Evolutionary conservation across 345 rosid genomes (phyloP).

Genomic region (Abelmoschus esculentus): DNA sequence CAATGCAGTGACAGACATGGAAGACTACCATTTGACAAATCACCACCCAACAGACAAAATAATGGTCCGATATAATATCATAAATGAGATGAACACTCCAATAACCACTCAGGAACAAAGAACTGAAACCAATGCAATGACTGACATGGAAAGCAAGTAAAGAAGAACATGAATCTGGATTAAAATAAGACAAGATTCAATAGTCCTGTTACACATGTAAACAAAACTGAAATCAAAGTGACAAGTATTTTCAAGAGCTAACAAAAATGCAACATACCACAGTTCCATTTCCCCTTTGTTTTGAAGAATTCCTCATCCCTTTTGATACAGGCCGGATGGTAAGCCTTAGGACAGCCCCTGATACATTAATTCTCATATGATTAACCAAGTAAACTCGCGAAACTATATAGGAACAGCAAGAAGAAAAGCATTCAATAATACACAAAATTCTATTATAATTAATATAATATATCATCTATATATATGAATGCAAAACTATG

Average conservation of each 20-base stretch:
- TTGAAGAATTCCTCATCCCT: conserved; percentile 80
- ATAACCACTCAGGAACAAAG: not conserved
- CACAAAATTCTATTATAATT: no score
- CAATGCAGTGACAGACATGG: no score
- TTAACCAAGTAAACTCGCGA: conserved; percentile 9
- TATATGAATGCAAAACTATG: no score
- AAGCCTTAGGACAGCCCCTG: conserved; percentile 99
- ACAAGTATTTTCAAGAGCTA: not conserved
- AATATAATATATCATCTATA: no score
- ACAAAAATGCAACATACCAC: conserved; percentile 48
- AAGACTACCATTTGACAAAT: not conserved
- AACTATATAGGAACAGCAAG: no score
- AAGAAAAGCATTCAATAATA: no score
- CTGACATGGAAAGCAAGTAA: not conserved
- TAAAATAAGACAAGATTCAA: not conserved
- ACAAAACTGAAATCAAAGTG: not conserved
- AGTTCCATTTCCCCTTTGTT: conserved; percentile 87
- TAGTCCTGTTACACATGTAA: not conserved
- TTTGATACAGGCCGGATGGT: conserved; percentile 91
- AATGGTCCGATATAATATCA: not conserved
- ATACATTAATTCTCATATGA: conserved; percentile 11
- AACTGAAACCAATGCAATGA: not conserved
- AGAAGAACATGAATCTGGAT: not conserved
- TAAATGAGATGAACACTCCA: conserved; percentile 5
- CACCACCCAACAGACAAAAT: not conserved